phyloP scores from a whole-genome alignment of 306 rosid species.

The Ceratonia siliqua region DNA sequence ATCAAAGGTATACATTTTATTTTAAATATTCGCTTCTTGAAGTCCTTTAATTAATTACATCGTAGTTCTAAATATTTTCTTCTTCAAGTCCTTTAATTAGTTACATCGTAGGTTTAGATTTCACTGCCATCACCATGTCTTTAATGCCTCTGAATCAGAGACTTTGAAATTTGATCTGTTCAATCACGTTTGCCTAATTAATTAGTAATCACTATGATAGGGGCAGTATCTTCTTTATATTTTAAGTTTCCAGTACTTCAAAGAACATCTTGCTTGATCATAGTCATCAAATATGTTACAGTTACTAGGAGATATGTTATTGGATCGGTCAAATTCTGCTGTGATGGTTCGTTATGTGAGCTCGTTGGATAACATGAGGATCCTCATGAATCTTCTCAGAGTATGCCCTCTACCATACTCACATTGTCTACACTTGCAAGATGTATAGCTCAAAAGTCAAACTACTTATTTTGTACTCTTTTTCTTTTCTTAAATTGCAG shows the following conservation, averaged over 20 bases:
- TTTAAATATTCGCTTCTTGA: neutral
- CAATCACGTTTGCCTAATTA: neutral
- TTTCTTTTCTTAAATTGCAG: conserved; percentile 28
- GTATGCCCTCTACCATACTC: conserved; percentile 37
- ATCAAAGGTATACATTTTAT: neutral
- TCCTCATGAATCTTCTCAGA: conserved; percentile 90
- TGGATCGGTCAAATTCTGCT: conserved; percentile 80
- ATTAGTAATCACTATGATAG: neutral
- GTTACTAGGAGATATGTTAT: conserved; percentile 78
- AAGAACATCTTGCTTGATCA: conserved; percentile 16
- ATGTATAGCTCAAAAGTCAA: neutral
- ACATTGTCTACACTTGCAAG: neutral
- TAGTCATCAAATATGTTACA: conserved; percentile 33
- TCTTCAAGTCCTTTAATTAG: neutral
- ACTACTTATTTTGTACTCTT: neutral
- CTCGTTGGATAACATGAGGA: conserved; percentile 80
- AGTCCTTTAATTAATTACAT: neutral
- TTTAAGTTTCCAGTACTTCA: neutral
- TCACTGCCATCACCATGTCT: neutral
- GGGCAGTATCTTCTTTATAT: too few relatives aligned
- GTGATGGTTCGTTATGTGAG: conserved; percentile 85
- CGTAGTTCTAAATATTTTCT: neutral
- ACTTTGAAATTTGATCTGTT: neutral
- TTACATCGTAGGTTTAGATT: too few relatives aligned
- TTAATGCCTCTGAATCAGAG: neutral